phyloP scores from a whole-genome alignment of 192 early-diverging fungal genomes.

The Coemansia sp. region DNA sequence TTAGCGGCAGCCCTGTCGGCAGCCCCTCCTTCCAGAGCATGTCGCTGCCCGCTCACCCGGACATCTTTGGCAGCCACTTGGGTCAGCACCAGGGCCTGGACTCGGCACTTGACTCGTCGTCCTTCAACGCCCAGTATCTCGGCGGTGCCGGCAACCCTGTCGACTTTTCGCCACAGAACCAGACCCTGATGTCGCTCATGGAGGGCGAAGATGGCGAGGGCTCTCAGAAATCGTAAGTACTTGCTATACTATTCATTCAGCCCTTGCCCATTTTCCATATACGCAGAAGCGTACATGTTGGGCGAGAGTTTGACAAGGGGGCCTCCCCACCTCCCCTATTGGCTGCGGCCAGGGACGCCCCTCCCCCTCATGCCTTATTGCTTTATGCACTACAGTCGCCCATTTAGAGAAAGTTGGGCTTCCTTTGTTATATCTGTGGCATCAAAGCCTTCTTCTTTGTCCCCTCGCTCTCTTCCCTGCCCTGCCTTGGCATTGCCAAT shows the following conservation, averaged over 20 bases:
- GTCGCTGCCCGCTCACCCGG: slow-evolving; percentile 57
- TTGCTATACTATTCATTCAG: slow-evolving; percentile 24
- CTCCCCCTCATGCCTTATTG: slow-evolving; percentile 28
- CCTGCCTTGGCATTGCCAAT: slow-evolving; percentile 44
- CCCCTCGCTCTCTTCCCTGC: not conserved
- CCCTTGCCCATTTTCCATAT: not conserved
- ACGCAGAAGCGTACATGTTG: not conserved
- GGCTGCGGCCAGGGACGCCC: slow-evolving; percentile 2
- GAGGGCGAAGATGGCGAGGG: slow-evolving; percentile 37
- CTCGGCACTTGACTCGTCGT: slow-evolving; percentile 57
- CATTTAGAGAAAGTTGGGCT: slow-evolving; percentile 34
- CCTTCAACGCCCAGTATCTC: slow-evolving; percentile 33
- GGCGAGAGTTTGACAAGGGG: slow-evolving; percentile 2
- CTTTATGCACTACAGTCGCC: slow-evolving; percentile 12
- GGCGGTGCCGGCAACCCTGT: slow-evolving; percentile 31
- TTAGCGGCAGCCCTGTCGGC: slow-evolving; percentile 37
- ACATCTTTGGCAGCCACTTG: slow-evolving; percentile 55
- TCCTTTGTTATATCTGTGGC: not conserved
- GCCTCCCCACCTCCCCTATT: not conserved
- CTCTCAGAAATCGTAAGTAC: slow-evolving; percentile 48
- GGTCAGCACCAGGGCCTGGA: slow-evolving; percentile 57
- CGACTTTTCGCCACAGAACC: slow-evolving; percentile 49
- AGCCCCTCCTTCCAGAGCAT: slow-evolving; percentile 59
- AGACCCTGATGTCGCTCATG: slow-evolving; percentile 51
- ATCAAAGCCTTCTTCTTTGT: slow-evolving; percentile 5